These are phyloP conservation scores for Stachybotrys echinatus DNA, from an alignment of 2,329 filamentous ascomycete genomes.

Conservation along the genomic window DNA sequence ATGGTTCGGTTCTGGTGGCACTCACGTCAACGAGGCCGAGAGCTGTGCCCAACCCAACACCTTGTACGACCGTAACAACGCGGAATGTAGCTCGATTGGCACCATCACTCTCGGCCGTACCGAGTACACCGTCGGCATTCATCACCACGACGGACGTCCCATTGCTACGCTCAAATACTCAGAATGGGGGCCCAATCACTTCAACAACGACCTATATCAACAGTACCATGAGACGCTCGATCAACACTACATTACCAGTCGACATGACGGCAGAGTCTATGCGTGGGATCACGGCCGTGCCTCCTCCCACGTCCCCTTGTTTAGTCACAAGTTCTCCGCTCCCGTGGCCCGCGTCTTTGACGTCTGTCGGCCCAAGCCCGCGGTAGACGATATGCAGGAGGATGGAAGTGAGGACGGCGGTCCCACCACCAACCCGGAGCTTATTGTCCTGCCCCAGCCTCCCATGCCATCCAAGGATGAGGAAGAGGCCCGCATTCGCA, in stretches of 20 bases:
- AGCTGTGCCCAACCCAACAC: conserved; percentile 69
- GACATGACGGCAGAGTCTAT: conserved; percentile 78
- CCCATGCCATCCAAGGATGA: conserved; percentile 53
- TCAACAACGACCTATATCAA: conserved; percentile 77
- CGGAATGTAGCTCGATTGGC: conserved; percentile 74
- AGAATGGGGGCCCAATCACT: conserved; percentile 92
- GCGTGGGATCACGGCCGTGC: conserved; percentile 65
- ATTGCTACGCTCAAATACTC: conserved; percentile 90
- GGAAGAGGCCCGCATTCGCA: conserved; percentile 45
- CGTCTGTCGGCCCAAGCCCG: conserved; percentile 68
- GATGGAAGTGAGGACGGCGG: too few relatives aligned
- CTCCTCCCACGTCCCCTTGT: conserved; percentile 49
- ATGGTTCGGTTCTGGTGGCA: conserved; percentile 73
- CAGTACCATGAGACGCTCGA: conserved; percentile 81
- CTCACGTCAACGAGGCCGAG: conserved; percentile 62
- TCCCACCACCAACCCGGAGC: conserved; percentile 61
- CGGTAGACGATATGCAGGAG: too few relatives aligned
- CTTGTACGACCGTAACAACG: conserved; percentile 59
- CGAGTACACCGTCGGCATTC: conserved; percentile 85
- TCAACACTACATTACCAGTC: conserved; percentile 81
- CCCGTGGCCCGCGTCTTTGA: conserved; percentile 89
- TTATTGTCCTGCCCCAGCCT: conserved; percentile 85
- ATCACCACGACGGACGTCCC: conserved; percentile 66
- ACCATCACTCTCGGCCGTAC: conserved; percentile 80
- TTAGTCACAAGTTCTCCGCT: conserved; percentile 64